Evolutionary conservation across 1,139 yeast genomes (phyloP).

Genomic region (Yamadazyma oceani): DNA sequence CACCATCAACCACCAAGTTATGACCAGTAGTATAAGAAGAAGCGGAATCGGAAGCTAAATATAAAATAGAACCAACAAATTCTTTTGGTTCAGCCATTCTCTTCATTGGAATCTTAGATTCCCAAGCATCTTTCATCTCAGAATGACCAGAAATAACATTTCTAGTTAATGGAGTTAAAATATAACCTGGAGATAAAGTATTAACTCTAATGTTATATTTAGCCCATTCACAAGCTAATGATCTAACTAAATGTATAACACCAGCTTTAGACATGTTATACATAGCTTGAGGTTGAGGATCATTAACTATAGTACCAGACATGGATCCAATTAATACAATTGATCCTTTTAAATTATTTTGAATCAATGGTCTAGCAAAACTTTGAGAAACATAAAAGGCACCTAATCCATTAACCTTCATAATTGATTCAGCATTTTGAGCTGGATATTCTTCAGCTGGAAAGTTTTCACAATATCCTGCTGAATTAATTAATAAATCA

Average conservation of each 20-base stretch:
- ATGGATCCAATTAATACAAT: constrained; percentile 49
- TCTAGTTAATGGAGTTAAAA: constrained; percentile 49
- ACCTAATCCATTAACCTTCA: constrained; percentile 75
- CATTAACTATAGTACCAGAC: constrained; percentile 52
- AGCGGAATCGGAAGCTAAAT: constrained; percentile 48
- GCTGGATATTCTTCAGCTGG: constrained; percentile 80
- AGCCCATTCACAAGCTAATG: constrained; percentile 55
- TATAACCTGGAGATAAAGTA: constrained; percentile 49
- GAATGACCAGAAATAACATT: constrained; percentile 46
- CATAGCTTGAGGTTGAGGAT: constrained; percentile 52
- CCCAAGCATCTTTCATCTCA: constrained; percentile 52
- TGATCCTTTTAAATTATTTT: constrained; percentile 53
- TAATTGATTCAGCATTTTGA: constrained; percentile 61
- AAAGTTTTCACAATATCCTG: constrained; percentile 82
- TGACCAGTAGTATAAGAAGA: constrained; percentile 51
- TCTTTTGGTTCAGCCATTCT: constrained; percentile 56
- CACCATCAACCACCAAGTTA: constrained; percentile 52
- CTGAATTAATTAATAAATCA: constrained; percentile 69
- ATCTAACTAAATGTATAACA: constrained; percentile 47
- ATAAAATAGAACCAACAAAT: constrained; percentile 46
- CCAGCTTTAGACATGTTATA: constrained; percentile 55
- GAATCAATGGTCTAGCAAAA: constrained; percentile 66
- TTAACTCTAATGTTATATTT: constrained; percentile 50
- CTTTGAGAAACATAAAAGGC: constrained; percentile 63
- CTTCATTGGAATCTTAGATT: constrained; percentile 47